Percentiles rank a stretch among this genome's conserved stretches.
Evolutionary conservation across 805 yeast genomes (phyloP).

Genomic region (Saccharomycopsis synnaedendra): DNA sequence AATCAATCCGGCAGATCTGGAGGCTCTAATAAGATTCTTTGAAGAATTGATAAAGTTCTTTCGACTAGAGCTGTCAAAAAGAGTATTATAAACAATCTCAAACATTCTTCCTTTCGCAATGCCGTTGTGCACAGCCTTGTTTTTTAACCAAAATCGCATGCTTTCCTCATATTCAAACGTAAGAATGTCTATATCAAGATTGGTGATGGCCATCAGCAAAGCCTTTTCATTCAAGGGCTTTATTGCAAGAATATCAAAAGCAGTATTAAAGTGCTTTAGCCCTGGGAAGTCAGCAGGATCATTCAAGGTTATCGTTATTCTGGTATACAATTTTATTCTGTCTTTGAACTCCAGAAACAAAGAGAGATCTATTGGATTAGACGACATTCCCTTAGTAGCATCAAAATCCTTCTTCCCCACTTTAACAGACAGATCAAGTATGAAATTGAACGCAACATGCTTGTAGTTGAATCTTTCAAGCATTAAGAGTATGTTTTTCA

Average conservation of each 20-base stretch:
- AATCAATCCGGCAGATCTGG: conserved; percentile 70
- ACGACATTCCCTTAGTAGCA: conserved; percentile 19
- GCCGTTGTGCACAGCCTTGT: conserved; percentile 77
- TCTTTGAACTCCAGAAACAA: conserved; percentile 22
- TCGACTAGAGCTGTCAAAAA: conserved; percentile 28
- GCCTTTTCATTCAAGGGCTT: conserved; percentile 75
- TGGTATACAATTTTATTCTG: conserved; percentile 42
- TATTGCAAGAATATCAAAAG: conserved; percentile 74
- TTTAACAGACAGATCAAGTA: conserved; percentile 37
- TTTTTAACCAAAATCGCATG: conserved; percentile 68
- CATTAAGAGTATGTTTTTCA: conserved; percentile 41
- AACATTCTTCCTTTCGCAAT: conserved; percentile 71
- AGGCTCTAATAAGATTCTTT: conserved; percentile 65
- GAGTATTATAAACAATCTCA: conserved; percentile 39
- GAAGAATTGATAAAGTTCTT: conserved; percentile 61
- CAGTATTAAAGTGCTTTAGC: conserved; percentile 27
- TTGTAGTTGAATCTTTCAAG: conserved; percentile 57
- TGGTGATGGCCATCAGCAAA: conserved; percentile 59
- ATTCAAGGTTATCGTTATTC: conserved; percentile 66
- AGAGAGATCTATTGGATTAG: conserved; percentile 31
- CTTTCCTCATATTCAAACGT: conserved; percentile 57
- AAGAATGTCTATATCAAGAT: conserved; percentile 71
- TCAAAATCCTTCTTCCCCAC: conserved; percentile 30
- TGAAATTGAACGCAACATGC: conserved; percentile 65
- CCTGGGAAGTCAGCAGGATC: conserved; percentile 72